Base-by-base conservation (phyloP, 2,329 filamentous ascomycete genomes). In the Claviceps monticola region DNA sequence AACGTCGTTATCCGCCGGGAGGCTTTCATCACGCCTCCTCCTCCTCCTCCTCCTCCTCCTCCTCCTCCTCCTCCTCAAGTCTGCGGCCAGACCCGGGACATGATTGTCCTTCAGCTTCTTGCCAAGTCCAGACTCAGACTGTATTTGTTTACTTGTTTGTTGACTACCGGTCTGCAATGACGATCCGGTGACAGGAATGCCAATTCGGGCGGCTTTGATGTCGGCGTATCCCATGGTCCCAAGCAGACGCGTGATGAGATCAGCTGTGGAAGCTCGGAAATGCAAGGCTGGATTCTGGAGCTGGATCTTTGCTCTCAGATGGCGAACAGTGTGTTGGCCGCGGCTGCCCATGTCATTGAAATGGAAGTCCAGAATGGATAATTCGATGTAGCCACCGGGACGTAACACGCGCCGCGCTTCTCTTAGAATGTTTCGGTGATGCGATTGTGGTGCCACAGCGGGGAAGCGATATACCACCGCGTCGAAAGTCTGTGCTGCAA, bases 281-380 rank as follows among this genome's bases (percentile, higher is more conserved):
- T 75, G 82, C 11, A 79, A 74, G 21, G 79, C 74, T 0, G 79
- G 72, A 11, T 84, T 74, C 7, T 72, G 72, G 17, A 74, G 70
- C 54, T 83, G 81, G 58, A 88, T 80, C 37, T 76, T 73, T 60
- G 88, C 82, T 66, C 90, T 91, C 52, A 91, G 69, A 0, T 74
- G 76, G 4, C 86, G 79, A 3, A 91, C 76, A 0, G 83, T 78
- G 16, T 82, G 78, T 5, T 86, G 78, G 1, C 83, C 81, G 14
- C 78, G 77, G 51, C 78, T 82, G 0, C 87, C 87, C 84, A 91
- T 89, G 61, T 88, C 88, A 66, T 88, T 82, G 54, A 93, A 75
- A 60, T 93, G 87, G 11, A 88, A 74, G 56, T 93, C 87, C 1
- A 93, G 74, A 39, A 89, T 82, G 0, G 82, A 83, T 17, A 90